phyloP scores from a whole-genome alignment of 73 alveolate genomes.

The Symbiodinium pilosum region DNA sequence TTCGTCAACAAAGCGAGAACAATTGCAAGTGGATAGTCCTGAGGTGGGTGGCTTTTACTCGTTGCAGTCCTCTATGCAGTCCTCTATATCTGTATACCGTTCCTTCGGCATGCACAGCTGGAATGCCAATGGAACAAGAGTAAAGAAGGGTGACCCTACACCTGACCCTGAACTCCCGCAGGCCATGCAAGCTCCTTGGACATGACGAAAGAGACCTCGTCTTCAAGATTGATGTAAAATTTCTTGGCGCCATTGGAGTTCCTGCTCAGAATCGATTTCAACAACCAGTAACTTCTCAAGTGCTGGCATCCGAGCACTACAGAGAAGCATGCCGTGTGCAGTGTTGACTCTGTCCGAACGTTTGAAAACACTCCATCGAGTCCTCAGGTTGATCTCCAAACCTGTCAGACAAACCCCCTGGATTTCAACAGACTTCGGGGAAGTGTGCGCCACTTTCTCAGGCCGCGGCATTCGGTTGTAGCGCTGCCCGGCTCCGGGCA shows the following conservation, averaged over 20 bases:
- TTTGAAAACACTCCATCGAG: too few relatives aligned
- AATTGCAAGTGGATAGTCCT: too few relatives aligned
- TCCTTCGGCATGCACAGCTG: neutral
- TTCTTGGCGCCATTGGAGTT: constrained; percentile 19
- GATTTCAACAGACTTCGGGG: neutral
- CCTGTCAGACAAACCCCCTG: neutral
- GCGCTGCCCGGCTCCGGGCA: constrained; percentile 76
- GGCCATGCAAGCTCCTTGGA: constrained; percentile 51
- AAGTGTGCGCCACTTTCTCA: neutral
- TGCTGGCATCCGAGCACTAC: too few relatives aligned
- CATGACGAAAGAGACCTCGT: constrained; percentile 76
- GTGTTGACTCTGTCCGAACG: too few relatives aligned
- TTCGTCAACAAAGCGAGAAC: too few relatives aligned
- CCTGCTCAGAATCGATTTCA: too few relatives aligned
- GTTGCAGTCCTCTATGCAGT: too few relatives aligned
- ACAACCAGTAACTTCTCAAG: too few relatives aligned
- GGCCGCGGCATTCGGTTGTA: constrained; percentile 37
- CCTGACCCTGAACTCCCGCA: neutral
- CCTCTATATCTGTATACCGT: neutral
- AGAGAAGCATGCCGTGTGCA: too few relatives aligned
- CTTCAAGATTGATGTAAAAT: constrained; percentile 79
- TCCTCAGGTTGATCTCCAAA: neutral
- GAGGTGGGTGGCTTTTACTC: too few relatives aligned
- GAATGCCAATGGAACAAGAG: neutral
- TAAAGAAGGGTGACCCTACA: neutral